These are phyloP conservation scores for Asterochloris erici DNA, from an alignment of 139 green algal genomes.

Conservation along the genomic window DNA sequence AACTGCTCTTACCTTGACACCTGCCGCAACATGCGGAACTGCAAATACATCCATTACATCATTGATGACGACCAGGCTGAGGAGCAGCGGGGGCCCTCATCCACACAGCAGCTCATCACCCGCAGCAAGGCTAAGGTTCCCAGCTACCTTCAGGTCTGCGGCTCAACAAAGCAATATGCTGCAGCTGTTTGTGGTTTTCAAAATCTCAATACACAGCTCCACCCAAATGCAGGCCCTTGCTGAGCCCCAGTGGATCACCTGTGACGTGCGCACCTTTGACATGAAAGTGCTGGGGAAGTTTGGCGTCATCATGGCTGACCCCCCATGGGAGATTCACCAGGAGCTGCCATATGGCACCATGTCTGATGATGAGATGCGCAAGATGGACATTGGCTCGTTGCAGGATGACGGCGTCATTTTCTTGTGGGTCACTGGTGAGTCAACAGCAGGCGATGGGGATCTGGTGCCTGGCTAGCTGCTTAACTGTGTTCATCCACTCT, in stretches of 20 bases:
- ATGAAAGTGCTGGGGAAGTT: constrained; percentile 77
- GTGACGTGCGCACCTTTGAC: constrained; percentile 79
- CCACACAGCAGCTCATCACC: too few species aligned
- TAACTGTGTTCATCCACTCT: background rate
- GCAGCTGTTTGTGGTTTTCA: background rate
- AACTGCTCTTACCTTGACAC: constrained; percentile 89
- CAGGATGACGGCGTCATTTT: constrained; percentile 86
- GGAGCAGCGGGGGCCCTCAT: too few species aligned
- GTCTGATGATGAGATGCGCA: constrained; percentile 80
- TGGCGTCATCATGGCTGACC: constrained; percentile 87
- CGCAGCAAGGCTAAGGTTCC: too few species aligned
- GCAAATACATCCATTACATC: constrained; percentile 78
- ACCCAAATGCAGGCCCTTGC: constrained; percentile 38
- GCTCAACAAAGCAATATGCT: background rate
- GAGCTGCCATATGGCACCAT: constrained; percentile 87
- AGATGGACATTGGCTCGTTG: constrained; percentile 60
- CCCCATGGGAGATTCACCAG: constrained; percentile 82
- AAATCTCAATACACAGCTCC: background rate
- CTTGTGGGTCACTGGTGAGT: constrained; percentile 79
- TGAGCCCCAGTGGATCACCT: constrained; percentile 79
- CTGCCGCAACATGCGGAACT: constrained; percentile 66
- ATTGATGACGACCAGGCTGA: constrained; percentile 43
- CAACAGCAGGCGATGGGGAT: background rate
- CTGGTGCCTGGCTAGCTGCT: background rate
- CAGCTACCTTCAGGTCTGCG: too few species aligned